Evolutionary conservation across 2,329 filamentous ascomycete species (phyloP), one percentile per base, ranked within the genome.

Genomic region (Botrytis galanthina): DNA sequence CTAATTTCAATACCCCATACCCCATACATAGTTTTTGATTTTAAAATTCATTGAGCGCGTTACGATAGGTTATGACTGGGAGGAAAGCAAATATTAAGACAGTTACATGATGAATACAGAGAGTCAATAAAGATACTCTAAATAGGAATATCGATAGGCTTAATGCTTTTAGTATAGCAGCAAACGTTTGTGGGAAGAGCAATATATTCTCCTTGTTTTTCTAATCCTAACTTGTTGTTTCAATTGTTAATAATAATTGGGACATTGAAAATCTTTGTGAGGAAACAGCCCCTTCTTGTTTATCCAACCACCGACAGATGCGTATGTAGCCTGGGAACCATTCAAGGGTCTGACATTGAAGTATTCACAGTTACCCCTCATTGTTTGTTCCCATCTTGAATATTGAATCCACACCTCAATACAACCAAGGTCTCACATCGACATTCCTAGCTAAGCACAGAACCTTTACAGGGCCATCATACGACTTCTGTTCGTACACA

Each of bases 11-110:
- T 73, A 69, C 51, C n/a, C 54, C 35, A 32, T 68, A 10, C 48
- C 51, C 48, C 37, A 48, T 73, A 10, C 35, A 69, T 57, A 67
- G 20, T 72, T 72, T 57, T 72, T 67, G 61, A 72, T 67, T 67
- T 72, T 57, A 44, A 48, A 68, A 37, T 69, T 67, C 70, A 54
- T 54, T 67, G 20, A 54, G 46, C 46, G 61, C 46, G 37, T 72
- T 72, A 44, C 42, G 70, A 72, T 67, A 68, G 35, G 48, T 69
- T 57, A 69, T 69, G 46, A 67, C 32, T 67, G 37, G 35, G 26
- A 59, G 29, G 61, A 20, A 59, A 61, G 39, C 62, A 60, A 39
- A 68, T 16, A 44, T 68, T 20, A 69, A 69, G 39, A 68, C 60
- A 48, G n/a, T 37, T 68, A 61, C 32, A 61, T 48, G 71, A 72